Conservation (phyloP, 139 green algal species). For the Tetradesmus obliquus region DNA sequence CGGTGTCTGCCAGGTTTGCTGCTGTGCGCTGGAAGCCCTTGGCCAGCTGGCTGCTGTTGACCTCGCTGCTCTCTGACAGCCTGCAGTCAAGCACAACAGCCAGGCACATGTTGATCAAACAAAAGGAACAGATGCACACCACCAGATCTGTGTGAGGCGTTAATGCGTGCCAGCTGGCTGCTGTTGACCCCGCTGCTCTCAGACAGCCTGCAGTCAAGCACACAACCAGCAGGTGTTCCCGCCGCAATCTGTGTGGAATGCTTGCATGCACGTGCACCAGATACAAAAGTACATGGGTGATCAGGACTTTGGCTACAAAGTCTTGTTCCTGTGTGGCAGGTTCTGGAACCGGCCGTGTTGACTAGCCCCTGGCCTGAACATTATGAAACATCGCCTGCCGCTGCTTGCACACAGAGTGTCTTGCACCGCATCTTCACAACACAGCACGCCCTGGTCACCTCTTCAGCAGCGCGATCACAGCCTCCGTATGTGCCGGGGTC, state of each 20-base stretch:
- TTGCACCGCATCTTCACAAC: neutral
- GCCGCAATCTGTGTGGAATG: too few species aligned
- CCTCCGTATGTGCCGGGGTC: constrained; percentile 8
- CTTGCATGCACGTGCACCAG: too few species aligned
- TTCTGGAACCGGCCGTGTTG: neutral
- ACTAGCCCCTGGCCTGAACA: too few species aligned
- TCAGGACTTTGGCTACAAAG: too few species aligned
- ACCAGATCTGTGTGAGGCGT: too few species aligned
- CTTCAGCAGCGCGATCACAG: constrained; percentile 68
- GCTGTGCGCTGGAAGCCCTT: constrained; percentile 81
- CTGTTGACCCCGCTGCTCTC: constrained; percentile 67
- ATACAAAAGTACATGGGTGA: too few species aligned
- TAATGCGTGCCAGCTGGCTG: constrained; percentile 65
- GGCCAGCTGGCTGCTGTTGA: constrained; percentile 75
- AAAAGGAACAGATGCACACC: too few species aligned
- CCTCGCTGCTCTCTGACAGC: constrained; percentile 68
- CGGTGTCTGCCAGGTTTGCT: constrained; percentile 76
- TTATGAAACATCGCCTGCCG: too few species aligned
- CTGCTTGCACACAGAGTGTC: neutral
- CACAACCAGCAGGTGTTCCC: neutral
- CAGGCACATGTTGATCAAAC: constrained; percentile 42
- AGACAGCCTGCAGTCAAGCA: constrained; percentile 47
- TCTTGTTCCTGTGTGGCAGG: neutral
- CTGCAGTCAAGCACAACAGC: neutral
- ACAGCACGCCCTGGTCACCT: neutral